Base-by-base conservation (phyloP, 1,139 yeast species). In the Lodderomyces metapsilosis region DNA sequence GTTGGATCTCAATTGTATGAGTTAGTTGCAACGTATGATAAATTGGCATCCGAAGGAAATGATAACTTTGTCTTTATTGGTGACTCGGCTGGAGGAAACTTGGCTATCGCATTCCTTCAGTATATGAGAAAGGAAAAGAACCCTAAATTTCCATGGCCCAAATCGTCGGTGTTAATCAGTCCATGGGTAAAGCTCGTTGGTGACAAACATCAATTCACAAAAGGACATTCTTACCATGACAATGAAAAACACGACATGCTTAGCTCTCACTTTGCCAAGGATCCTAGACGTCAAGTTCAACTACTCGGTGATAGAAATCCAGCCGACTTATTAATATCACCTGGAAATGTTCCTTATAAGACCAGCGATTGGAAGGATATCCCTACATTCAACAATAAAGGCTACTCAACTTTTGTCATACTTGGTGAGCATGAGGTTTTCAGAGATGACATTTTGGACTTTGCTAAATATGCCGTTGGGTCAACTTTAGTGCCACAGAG, bases 361-460 rank as follows among this genome's bases (percentile, higher is more conserved):
- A 13, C 38, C 15, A 45, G 56, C 38, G 67, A 70, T 43, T 71
- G 76, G 76, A 49, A 49, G 4, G 51, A 53, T 3, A 65, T 68
- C 21, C 67, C 70, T 1, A 61, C 64, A 17, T 68, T 61, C 43
- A 50, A 52, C 7, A 51, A 58, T 36, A 56, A 61, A 2, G 49
- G 56, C 1, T 48, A 47, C 40, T 61, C 61, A 20, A 58, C 67
- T 1, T 64, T 68, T 36, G 50, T 71, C 17, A 46, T 71, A 18
- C 43, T 51, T 12, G 78, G 78, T 16, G 77, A 72, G 53, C 75
- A 71, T 44, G 78, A 72, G 51, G 54, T 58, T 16, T 68, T 72
- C 47, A 57, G 76, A 44, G 76, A 71, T 49, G 75, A 70, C 48
- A 53, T 69, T n/a, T 52, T 66, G 41, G 58, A 58, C 33, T 72